These are phyloP conservation scores for Boletus reticulatus DNA, from an alignment of 768 basidiomycete genomes.

Conservation along the genomic window DNA sequence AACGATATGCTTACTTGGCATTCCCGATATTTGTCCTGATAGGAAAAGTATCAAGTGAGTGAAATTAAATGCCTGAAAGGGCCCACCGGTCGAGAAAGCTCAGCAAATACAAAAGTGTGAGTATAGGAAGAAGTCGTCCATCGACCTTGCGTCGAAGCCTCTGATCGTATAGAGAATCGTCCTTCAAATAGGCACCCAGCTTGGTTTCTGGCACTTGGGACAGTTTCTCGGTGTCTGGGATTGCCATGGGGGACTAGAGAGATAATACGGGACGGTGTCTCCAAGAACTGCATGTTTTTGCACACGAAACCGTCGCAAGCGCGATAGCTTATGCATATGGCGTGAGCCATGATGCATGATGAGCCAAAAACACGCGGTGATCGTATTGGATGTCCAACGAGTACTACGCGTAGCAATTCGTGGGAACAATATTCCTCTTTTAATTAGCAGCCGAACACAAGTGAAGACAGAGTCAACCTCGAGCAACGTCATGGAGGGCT, in stretches of 20 bases:
- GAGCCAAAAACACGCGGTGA: background rate
- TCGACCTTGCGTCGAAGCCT: slow-evolving; percentile 35
- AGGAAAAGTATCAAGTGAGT: background rate
- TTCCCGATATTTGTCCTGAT: slow-evolving; percentile 38
- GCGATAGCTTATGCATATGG: background rate
- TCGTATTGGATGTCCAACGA: no score
- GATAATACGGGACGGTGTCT: background rate
- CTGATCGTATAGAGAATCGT: slow-evolving; percentile 16
- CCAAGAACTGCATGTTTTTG: background rate
- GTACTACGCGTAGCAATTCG: background rate
- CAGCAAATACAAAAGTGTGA: slow-evolving; percentile 40
- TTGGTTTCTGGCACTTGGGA: background rate
- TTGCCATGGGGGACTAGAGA: slow-evolving; percentile 4
- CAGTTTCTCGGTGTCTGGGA: background rate
- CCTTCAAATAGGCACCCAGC: background rate
- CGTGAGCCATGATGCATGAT: slow-evolving; percentile 1
- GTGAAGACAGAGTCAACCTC: slow-evolving; percentile 1
- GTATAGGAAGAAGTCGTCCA: slow-evolving; percentile 36
- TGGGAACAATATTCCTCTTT: slow-evolving; percentile 22
- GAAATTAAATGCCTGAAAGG: background rate
- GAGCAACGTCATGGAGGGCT: slow-evolving; percentile 65
- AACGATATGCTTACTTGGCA: slow-evolving; percentile 30
- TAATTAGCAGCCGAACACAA: background rate
- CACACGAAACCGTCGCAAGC: background rate
- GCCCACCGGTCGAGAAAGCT: slow-evolving; percentile 41